Evolutionary conservation across 441 rosid genomes (phyloP).

Genomic region (Theobroma grandiflorum): DNA sequence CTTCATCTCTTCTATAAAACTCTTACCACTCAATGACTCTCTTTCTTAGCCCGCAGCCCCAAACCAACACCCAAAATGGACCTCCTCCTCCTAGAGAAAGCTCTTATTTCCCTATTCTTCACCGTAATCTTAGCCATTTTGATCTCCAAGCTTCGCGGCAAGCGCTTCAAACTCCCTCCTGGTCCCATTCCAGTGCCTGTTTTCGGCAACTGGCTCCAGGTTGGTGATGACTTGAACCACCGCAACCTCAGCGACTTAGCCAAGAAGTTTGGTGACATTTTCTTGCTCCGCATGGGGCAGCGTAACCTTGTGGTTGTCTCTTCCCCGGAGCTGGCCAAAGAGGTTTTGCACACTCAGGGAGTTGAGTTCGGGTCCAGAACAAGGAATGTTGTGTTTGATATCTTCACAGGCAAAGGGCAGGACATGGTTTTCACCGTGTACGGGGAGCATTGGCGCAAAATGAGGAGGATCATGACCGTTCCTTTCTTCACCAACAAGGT

Average conservation of each 20-base stretch:
- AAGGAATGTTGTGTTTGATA: slow-evolving; percentile 90
- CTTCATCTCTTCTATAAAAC: not conserved
- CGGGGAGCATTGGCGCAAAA: slow-evolving; percentile 97
- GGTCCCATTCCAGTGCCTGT: slow-evolving; percentile 88
- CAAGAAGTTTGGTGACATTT: slow-evolving; percentile 72
- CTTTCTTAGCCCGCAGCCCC: not conserved
- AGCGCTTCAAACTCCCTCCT: slow-evolving; percentile 82
- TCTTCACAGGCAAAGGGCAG: slow-evolving; percentile 95
- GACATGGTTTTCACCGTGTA: slow-evolving; percentile 98
- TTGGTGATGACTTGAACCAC: slow-evolving; percentile 95
- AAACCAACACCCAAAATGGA: slow-evolving; percentile 49
- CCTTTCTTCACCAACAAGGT: slow-evolving; percentile 97
- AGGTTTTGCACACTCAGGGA: slow-evolving; percentile 90
- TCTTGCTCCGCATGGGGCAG: slow-evolving; percentile 93
- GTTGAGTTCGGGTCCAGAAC: slow-evolving; percentile 96
- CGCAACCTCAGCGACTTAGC: slow-evolving; percentile 81
- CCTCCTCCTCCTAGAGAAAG: slow-evolving; percentile 80
- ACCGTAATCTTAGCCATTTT: slow-evolving; percentile 67
- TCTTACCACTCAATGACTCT: not conserved
- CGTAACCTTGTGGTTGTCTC: slow-evolving; percentile 90
- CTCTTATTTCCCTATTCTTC: slow-evolving; percentile 68
- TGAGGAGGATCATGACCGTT: slow-evolving; percentile 96
- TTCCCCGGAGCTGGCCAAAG: slow-evolving; percentile 83
- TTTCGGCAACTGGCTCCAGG: slow-evolving; percentile 98
- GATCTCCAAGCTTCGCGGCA: slow-evolving; percentile 82